These are phyloP conservation scores for Backusella psychrophila DNA, from an alignment of 192 early-diverging fungal species.

Conservation along the genomic window DNA sequence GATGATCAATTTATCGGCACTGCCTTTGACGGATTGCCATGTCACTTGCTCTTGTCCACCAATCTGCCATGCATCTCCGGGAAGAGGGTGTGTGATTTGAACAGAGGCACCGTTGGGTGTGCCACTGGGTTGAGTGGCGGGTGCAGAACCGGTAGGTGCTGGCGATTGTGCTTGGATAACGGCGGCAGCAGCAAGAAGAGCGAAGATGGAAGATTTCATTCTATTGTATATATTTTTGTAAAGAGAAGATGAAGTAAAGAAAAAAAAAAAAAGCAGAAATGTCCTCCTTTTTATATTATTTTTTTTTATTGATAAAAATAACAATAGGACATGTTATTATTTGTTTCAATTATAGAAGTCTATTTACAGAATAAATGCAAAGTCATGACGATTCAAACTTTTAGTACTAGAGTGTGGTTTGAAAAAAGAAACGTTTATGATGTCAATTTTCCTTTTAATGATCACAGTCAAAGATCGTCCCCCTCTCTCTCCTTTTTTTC, in stretches of 20 bases:
- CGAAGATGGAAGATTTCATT: slow-evolving; percentile 5
- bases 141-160: neutral
- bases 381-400: neutral
- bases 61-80: slow-evolving; percentile 17
- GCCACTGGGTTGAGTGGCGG: neutral
- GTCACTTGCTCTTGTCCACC: slow-evolving; percentile 11
- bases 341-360: neutral
- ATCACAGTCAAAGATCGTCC: neutral
- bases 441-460: neutral
- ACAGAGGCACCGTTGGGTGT: neutral
- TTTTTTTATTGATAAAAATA: neutral
- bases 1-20: slow-evolving; percentile 15
- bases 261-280: neutral
- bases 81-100: slow-evolving; percentile 20
- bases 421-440: neutral
- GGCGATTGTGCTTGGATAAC: neutral
- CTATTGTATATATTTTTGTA: neutral
- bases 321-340: neutral
- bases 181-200: slow-evolving; percentile 1
- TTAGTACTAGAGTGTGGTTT: neutral
- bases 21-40: slow-evolving; percentile 5
- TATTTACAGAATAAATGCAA: neutral
- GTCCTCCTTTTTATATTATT: neutral
- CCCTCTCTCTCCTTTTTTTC: neutral
- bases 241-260: neutral